phyloP scores from a whole-genome alignment of 108 stramenopile genomes.

The Skeletonema marinoi region DNA sequence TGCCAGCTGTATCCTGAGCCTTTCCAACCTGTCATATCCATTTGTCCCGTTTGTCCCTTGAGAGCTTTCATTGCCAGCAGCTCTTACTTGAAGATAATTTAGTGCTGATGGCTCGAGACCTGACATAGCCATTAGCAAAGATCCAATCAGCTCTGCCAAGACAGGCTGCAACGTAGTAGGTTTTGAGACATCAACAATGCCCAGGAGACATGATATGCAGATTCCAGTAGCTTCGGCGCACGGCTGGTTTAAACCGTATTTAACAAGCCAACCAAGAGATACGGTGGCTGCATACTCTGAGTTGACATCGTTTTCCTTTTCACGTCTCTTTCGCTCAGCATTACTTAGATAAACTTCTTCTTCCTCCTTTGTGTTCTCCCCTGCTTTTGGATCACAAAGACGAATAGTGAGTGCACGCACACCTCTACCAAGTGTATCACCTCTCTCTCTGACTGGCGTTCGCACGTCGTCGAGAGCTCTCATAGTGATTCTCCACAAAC shows the following conservation, averaged over 20 bases:
- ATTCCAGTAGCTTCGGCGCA: slow-evolving; percentile 81
- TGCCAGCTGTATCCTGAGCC: slow-evolving; percentile 66
- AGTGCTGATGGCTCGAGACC: slow-evolving; percentile 84
- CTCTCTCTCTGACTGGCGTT: slow-evolving; percentile 69
- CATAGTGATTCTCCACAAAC: slow-evolving; percentile 70
- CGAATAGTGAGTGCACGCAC: slow-evolving; percentile 68
- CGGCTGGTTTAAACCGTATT: slow-evolving; percentile 76
- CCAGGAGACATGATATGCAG: slow-evolving; percentile 73
- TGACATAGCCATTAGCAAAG: slow-evolving; percentile 78
- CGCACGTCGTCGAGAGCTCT: slow-evolving; percentile 85
- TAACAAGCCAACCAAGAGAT: slow-evolving; percentile 74
- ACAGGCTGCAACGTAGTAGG: slow-evolving; percentile 73
- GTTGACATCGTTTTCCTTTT: slow-evolving; percentile 32
- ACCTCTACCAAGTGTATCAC: slow-evolving; percentile 66
- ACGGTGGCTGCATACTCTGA: slow-evolving; percentile 74
- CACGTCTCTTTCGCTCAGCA: slow-evolving; percentile 24
- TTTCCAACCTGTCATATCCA: slow-evolving; percentile 71
- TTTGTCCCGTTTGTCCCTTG: slow-evolving; percentile 37
- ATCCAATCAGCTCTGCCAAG: slow-evolving; percentile 73
- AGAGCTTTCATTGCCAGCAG: slow-evolving; percentile 53
- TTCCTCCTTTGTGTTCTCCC: slow-evolving; percentile 2
- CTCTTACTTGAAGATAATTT: slow-evolving; percentile 78
- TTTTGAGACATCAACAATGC: slow-evolving; percentile 69
- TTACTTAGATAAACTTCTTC: slow-evolving; percentile 41
- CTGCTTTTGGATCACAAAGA: slow-evolving; percentile 57